Evolutionary conservation across 2,329 filamentous ascomycete genomes (phyloP).

Genomic region (Penicillium crustosum): DNA sequence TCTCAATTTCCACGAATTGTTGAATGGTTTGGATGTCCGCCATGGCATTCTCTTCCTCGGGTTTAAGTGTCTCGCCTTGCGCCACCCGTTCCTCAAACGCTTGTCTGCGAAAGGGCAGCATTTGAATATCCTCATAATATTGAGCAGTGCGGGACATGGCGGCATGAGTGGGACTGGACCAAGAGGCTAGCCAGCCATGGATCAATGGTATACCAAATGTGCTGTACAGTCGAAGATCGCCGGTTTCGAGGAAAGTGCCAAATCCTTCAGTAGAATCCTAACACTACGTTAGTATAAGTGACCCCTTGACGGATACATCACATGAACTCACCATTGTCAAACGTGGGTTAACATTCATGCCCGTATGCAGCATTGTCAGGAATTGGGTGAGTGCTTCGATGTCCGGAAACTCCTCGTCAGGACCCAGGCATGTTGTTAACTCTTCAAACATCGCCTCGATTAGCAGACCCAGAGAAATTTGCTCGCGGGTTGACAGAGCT

Average conservation of each 20-base stretch:
- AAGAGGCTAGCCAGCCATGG: slow-evolving; percentile 81
- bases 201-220: slow-evolving; percentile 86
- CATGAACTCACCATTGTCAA: slow-evolving; percentile 61
- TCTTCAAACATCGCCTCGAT: slow-evolving; percentile 92
- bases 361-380: slow-evolving; percentile 82
- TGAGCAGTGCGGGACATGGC: slow-evolving; percentile 73
- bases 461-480: slow-evolving; percentile 80
- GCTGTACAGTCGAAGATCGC: slow-evolving; percentile 86
- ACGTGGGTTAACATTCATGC: slow-evolving; percentile 96
- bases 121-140: slow-evolving; percentile 90
- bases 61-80: slow-evolving; percentile 58
- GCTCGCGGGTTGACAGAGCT: slow-evolving; percentile 74
- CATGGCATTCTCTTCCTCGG: slow-evolving; percentile 74
- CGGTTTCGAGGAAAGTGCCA: slow-evolving; percentile 84
- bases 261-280: slow-evolving; percentile 40
- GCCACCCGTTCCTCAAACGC: slow-evolving; percentile 79
- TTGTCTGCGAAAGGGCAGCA: slow-evolving; percentile 82
- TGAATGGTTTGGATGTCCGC: slow-evolving; percentile 84
- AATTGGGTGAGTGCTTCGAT: slow-evolving; percentile 86
- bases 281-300: neutral
- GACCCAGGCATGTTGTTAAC: slow-evolving; percentile 74
- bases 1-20: slow-evolving; percentile 68
- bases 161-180: slow-evolving; percentile 64
- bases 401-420: slow-evolving; percentile 72
- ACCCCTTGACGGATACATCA: neutral